phyloP scores from a whole-genome alignment of 106 monocot species.

The Dendrobium officinale region DNA sequence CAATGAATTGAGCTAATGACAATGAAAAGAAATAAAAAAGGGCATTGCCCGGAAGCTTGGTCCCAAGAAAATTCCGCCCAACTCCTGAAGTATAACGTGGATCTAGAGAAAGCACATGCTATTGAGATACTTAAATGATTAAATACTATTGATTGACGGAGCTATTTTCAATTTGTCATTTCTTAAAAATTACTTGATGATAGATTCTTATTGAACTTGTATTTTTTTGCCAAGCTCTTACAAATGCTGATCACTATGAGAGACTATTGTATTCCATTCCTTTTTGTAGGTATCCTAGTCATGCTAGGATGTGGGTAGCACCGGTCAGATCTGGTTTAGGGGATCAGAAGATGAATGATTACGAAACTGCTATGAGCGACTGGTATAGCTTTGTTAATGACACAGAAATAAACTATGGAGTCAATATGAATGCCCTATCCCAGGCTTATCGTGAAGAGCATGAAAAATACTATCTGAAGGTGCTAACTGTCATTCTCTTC shows the following conservation, averaged over 20 bases:
- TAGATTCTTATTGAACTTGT: slow-evolving; percentile 3
- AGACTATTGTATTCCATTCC: neutral
- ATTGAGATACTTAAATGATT: neutral
- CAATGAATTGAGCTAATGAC: neutral
- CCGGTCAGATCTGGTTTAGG: slow-evolving; percentile 76
- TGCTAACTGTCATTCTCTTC: slow-evolving; percentile 6
- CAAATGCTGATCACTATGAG: neutral
- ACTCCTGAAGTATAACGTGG: neutral
- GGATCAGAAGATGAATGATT: slow-evolving; percentile 77
- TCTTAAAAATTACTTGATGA: neutral
- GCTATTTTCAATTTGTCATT: neutral
- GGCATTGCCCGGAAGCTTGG: neutral
- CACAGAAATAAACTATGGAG: slow-evolving; percentile 79
- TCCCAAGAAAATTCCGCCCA: neutral
- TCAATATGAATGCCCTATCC: slow-evolving; percentile 79
- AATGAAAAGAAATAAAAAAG: no score
- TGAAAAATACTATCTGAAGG: slow-evolving; percentile 92
- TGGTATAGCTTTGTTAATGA: slow-evolving; percentile 77
- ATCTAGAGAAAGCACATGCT: neutral
- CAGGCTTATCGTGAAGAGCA: slow-evolving; percentile 73
- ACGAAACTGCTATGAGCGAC: slow-evolving; percentile 66
- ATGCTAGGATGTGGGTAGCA: slow-evolving; percentile 99
- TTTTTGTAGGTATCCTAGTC: slow-evolving; percentile 87
- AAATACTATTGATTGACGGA: neutral
- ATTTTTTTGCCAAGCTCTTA: neutral